phyloP scores from a whole-genome alignment of 768 basidiomycete species.

The Rhizopogon vesiculosus region DNA sequence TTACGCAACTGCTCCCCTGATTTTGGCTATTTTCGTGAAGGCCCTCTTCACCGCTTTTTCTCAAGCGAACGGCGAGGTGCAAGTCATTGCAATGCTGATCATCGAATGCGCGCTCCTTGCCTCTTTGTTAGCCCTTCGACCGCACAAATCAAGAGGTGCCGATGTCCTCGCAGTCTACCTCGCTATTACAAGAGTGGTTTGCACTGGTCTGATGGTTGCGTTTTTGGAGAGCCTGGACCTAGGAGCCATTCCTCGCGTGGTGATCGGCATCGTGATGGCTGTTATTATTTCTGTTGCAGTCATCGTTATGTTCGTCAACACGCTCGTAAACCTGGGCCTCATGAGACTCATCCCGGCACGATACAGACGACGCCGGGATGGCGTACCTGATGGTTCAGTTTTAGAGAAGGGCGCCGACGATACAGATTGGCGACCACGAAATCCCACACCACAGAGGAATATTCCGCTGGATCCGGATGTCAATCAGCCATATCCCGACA shows the following conservation, averaged over 20 bases:
- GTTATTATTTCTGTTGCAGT: conserved; percentile 70
- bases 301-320: conserved; percentile 64
- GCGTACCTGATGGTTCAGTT: conserved; percentile 11
- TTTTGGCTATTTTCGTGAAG: conserved; percentile 58
- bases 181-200: conserved; percentile 61
- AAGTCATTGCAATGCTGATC: conserved; percentile 62
- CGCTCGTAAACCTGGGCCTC: conserved; percentile 46
- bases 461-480: conserved; percentile 34
- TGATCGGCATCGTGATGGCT: conserved; percentile 71
- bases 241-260: conserved; percentile 73
- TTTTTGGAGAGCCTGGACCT: conserved; percentile 67
- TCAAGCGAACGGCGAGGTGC: conserved; percentile 55
- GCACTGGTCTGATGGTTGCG: conserved; percentile 68
- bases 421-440: conserved; percentile 33
- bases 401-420: conserved; percentile 26
- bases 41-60: conserved; percentile 71
- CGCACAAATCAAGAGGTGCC: conserved; percentile 62
- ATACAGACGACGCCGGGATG: conserved; percentile 11
- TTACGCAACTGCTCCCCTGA: conserved; percentile 58
- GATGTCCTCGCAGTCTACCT: conserved; percentile 69
- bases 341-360: conserved; percentile 19
- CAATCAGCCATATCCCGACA: conserved; percentile 42
- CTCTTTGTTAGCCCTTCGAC: conserved; percentile 49
- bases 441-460: conserved; percentile 51
- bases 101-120: conserved; percentile 61